These are phyloP conservation scores for Zanthoxylum bungeanum DNA, from an alignment of 345 rosid species.

Conservation along the genomic window DNA sequence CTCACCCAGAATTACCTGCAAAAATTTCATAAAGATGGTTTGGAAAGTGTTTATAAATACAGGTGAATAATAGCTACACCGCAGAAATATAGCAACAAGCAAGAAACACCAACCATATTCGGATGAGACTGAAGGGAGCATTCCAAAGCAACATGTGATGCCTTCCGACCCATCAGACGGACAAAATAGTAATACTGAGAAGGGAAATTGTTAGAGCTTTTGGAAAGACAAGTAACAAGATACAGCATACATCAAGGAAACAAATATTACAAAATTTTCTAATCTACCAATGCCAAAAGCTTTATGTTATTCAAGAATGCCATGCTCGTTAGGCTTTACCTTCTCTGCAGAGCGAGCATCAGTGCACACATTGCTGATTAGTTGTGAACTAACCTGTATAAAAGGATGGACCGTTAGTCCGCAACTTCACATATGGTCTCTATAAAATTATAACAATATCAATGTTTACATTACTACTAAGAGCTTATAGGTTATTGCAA, in stretches of 20 bases:
- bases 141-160: slow-evolving; percentile 95
- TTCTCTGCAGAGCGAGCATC: slow-evolving; percentile 99
- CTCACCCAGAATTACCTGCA: slow-evolving; percentile 91
- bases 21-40: slow-evolving; percentile 10
- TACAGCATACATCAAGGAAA: not conserved
- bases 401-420: not conserved
- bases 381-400: slow-evolving; percentile 90
- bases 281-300: not conserved
- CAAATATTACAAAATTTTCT: not conserved
- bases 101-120: slow-evolving; percentile 67
- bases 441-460: not conserved
- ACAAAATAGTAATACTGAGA: slow-evolving; percentile 94
- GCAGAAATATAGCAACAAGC: not conserved
- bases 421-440: not conserved
- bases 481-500: not conserved
- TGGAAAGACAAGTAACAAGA: slow-evolving; percentile 3
- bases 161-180: slow-evolving; percentile 97
- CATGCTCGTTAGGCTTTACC: slow-evolving; percentile 46
- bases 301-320: not conserved
- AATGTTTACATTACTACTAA: not conserved
- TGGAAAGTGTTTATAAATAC: not conserved
- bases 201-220: slow-evolving; percentile 1
- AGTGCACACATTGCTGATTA: slow-evolving; percentile 94
- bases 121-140: slow-evolving; percentile 99
- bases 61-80: not conserved